Base-by-base conservation (phyloP, 2,329 filamentous ascomycete species). In the Verticillium albo-atrum region DNA sequence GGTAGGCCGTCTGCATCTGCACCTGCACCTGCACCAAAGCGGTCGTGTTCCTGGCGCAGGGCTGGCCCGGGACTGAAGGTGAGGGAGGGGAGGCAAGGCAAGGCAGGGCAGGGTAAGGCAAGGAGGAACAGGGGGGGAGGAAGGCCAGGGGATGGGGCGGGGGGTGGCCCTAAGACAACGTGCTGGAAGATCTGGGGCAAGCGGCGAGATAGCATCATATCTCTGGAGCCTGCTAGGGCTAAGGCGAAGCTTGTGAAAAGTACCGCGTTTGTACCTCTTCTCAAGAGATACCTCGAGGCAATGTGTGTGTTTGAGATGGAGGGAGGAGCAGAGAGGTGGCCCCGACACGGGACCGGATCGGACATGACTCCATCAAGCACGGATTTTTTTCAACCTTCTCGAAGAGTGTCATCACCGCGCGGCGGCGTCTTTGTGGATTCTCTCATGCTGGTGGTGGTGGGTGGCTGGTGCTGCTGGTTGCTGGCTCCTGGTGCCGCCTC, bases 111-210 rank as follows among this genome's bases (percentile, higher is more conserved):
- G 12, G 20, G n/a, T 10, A 25, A 50, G 20, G 42, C 25, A 37
- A 47, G 34, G 37, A 35, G 26, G 30, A 32, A 10, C 54, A 42
- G 25, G 28, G n/a, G 32, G 30, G 23, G 30, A 47, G 26, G 32
- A 26, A 26, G 23, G 23, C 6, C 32, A 28, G 35, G 32, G 30
- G 37, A n/a, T 17, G 28, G 25, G 25, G 25, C 14, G 14, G 23
- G 54, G 26, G 54, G 54, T 56, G 54, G 26, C 34, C 20, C 20
- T 56, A 56, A 25, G 25, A 47, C 34, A 56, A 56, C 54, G 54
- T 56, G 54, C 54, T 56, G 54, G 25, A 28, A 56, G 54, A 56
- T 56, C 54, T 56, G 54, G 54, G 54, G 54, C 34, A 12, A 47
- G 54, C 34, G 34, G 54, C 54, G 37, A 26, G 54, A 56, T 56